Percentiles rank a stretch among this genome's conserved stretches.
phyloP scores from a whole-genome alignment of 129 eudicot species.

The Arctium minus region DNA sequence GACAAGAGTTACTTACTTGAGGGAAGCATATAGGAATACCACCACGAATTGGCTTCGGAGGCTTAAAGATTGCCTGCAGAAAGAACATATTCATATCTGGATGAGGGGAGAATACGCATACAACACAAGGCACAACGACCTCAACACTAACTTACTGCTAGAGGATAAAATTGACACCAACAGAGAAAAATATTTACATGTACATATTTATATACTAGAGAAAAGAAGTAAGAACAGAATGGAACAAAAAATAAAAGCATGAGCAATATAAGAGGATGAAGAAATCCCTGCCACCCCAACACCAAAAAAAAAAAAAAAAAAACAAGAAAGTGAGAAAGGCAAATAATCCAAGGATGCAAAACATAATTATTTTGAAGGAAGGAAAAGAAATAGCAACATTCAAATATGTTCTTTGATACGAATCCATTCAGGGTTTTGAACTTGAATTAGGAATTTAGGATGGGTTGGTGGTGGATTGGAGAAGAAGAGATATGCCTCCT shows the following conservation, averaged over 20 bases:
- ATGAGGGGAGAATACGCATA: not conserved
- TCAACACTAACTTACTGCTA: not conserved
- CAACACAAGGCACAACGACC: not conserved
- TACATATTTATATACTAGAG: not conserved
- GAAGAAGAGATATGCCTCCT: not conserved
- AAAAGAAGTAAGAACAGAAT: not conserved
- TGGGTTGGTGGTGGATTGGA: not conserved
- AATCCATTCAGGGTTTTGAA: not conserved
- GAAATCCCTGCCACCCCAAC: conserved; percentile 7
- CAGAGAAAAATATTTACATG: not conserved
- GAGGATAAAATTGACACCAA: not conserved
- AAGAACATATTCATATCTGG: not conserved
- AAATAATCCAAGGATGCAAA: not conserved
- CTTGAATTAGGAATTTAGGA: not conserved
- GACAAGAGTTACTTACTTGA: conserved; percentile 48
- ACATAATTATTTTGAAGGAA: not conserved
- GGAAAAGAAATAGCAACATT: not conserved
- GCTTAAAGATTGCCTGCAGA: conserved; percentile 68
- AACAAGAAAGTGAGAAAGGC: not conserved
- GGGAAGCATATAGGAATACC: conserved; percentile 96
- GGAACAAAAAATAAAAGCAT: not conserved
- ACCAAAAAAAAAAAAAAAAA: not conserved
- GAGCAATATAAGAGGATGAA: not conserved
- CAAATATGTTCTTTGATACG: not conserved
- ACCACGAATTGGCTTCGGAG: conserved; percentile 95